Conservation (phyloP, 1,284 basidiomycete genomes). For the Pseudozyma sp. region DNA sequence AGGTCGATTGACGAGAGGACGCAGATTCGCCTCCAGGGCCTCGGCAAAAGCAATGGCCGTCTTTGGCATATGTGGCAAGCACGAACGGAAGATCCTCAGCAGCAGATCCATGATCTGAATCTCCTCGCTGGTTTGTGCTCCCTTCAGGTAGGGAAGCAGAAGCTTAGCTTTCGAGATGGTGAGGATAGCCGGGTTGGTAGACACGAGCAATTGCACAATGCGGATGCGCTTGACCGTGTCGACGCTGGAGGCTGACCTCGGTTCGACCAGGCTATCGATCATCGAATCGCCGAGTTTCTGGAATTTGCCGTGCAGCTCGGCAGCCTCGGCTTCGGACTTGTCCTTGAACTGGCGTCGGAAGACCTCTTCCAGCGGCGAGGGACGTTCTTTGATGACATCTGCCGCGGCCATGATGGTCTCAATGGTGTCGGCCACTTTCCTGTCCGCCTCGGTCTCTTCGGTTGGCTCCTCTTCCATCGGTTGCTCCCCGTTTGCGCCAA, state of each 20-base stretch:
- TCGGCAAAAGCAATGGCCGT: constrained; percentile 76
- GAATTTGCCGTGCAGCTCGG: constrained; percentile 76
- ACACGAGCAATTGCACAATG: constrained; percentile 83
- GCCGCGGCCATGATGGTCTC: constrained; percentile 84
- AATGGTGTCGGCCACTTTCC: constrained; percentile 73
- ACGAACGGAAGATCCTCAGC: constrained; percentile 84
- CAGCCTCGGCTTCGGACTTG: constrained; percentile 38
- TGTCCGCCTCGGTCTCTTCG: constrained; percentile 27
- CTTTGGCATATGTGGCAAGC: constrained; percentile 80
- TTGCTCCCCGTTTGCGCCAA: not conserved
- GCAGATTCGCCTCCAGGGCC: constrained; percentile 85
- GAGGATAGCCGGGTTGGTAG: constrained; percentile 83
- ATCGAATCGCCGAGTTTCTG: constrained; percentile 82
- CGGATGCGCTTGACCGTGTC: constrained; percentile 72
- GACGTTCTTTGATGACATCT: constrained; percentile 81
- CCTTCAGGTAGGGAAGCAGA: constrained; percentile 86
- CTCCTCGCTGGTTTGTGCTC: constrained; percentile 82
- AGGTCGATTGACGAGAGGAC: constrained; percentile 82
- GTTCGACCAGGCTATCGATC: constrained; percentile 88
- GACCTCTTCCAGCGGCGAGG: constrained; percentile 84
- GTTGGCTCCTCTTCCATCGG: constrained; percentile 6
- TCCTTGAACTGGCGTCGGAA: constrained; percentile 73
- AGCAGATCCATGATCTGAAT: constrained; percentile 71
- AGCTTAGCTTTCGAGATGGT: constrained; percentile 82
- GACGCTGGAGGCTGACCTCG: constrained; percentile 75